Base-by-base conservation (phyloP, 345 rosid genomes). In the Eucalyptus sp. region DNA sequence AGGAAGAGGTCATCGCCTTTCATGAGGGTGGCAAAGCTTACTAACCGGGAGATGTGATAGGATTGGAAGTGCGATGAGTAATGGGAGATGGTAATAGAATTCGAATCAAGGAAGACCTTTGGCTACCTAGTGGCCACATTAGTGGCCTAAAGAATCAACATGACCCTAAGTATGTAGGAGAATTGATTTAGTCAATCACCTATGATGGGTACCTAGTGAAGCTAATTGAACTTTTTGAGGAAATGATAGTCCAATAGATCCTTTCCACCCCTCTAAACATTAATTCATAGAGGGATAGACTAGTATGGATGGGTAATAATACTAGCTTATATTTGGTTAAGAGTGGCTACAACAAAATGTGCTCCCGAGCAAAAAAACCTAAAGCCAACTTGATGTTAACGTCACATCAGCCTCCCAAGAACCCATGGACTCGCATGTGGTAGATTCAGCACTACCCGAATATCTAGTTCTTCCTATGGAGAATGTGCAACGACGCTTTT, bases 51-150 rank as follows among this genome's bases (percentile, higher is more conserved):
- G 66, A 60, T 12, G 66, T 60, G 66, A 10, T 58, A 11, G 66
- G 12, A 25, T 6, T 0, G 2, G 4, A 60, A 60, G 66, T 27
- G 31, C 1, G 31, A 60, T 12, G 3, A 27, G 0, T 27, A 60
- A 25, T 60, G 66, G 31, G 66, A 60, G 31, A 60, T 60, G 2
- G 14, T 60, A 10, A 60, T 11, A 25, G 7, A 25, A 60, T 60
- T 11, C 2, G 0, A 60, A 60, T 27, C 0, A 29, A 0, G 7
- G 31, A 60, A 60, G 66, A 27, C 31, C 31, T 60, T 60, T 60
- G 66, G 66, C 66, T 60, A 60, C 15, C n/a, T 5, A 4, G 14
- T 25, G 64, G 64, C 0, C 29, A 13, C 64, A 58, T 58, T 12
- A 2, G 3, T 60, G 3, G 7, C 66, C 66, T 7, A 27, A 27